A percentile compares a stretch with the other conserved stretches of the same genome.
phyloP scores from a whole-genome alignment of 163 green algal species.

The Trebouxiophyceae sp. region DNA sequence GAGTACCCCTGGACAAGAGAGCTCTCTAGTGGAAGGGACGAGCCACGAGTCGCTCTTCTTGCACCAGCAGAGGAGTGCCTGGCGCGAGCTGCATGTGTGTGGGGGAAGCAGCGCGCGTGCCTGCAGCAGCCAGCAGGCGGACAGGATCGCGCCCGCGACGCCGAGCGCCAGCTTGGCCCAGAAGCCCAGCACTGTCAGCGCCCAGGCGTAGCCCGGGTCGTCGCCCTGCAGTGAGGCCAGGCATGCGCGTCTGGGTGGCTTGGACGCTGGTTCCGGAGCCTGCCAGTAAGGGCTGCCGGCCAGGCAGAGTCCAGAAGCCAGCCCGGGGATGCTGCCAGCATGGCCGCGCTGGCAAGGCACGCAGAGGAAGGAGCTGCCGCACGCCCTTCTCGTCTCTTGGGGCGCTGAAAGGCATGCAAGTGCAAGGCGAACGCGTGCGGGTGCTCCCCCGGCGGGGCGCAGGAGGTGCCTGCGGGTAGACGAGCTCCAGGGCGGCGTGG shows the following conservation, averaged over 20 bases:
- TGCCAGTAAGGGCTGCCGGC: no score
- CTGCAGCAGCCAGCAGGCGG: constrained; percentile 75
- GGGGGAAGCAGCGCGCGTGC: not conserved
- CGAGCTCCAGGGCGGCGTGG: constrained; percentile 65
- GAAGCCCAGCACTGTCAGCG: constrained; percentile 81
- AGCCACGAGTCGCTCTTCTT: no score
- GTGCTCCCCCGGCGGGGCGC: no score
- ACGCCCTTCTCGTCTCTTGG: no score
- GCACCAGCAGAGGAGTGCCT: not conserved
- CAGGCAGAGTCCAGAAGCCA: not conserved
- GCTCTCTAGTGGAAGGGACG: no score
- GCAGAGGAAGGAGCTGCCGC: no score
- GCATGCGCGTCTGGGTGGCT: no score
- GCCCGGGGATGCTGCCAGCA: not conserved
- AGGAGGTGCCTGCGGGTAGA: constrained; percentile 72
- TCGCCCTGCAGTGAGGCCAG: constrained; percentile 75
- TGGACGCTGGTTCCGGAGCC: no score
- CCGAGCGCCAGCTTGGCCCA: constrained; percentile 68
- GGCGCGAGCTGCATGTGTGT: not conserved
- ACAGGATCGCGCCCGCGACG: constrained; percentile 59
- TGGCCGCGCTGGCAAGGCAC: not conserved
- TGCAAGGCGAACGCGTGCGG: no score
- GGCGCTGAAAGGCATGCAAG: no score
- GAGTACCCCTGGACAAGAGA: no score
- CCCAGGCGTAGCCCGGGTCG: constrained; percentile 82